Conservation (phyloP, 2,329 filamentous ascomycete species). For the Talaromyces sp. region DNA sequence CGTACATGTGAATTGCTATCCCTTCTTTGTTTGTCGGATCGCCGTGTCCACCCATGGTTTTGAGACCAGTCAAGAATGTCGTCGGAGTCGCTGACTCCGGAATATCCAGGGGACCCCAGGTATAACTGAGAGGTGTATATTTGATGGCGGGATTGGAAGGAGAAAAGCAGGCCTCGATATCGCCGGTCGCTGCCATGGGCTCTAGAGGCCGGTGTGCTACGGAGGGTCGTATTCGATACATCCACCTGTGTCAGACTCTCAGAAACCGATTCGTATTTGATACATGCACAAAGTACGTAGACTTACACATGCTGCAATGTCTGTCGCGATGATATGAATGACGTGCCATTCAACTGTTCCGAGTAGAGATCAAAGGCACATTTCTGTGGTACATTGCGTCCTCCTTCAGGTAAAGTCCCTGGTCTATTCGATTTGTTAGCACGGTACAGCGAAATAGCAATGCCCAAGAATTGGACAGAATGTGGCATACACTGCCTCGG, state of each 20-base stretch:
- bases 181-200: not conserved
- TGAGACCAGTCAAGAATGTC: not conserved
- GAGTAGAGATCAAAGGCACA: constrained; percentile 1
- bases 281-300: not conserved
- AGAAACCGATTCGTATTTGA: not conserved
- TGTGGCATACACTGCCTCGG: not conserved
- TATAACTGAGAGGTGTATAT: not conserved
- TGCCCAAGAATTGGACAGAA: not conserved
- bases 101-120: not conserved
- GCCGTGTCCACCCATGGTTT: not conserved
- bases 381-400: not conserved
- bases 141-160: not conserved
- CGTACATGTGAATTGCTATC: constrained; percentile 4
- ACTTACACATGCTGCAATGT: not conserved
- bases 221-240: not conserved
- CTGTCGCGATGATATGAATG: not conserved
- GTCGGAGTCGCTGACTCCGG: not conserved
- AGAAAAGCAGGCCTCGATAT: not conserved
- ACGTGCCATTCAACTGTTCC: not conserved
- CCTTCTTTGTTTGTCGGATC: not conserved
- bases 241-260: not conserved
- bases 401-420: not conserved
- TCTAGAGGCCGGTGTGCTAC: not conserved
- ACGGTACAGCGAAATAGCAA: not conserved
- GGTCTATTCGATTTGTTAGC: not conserved